phyloP scores from a whole-genome alignment of 2,329 filamentous ascomycete species.

The Diplodia corticola region DNA sequence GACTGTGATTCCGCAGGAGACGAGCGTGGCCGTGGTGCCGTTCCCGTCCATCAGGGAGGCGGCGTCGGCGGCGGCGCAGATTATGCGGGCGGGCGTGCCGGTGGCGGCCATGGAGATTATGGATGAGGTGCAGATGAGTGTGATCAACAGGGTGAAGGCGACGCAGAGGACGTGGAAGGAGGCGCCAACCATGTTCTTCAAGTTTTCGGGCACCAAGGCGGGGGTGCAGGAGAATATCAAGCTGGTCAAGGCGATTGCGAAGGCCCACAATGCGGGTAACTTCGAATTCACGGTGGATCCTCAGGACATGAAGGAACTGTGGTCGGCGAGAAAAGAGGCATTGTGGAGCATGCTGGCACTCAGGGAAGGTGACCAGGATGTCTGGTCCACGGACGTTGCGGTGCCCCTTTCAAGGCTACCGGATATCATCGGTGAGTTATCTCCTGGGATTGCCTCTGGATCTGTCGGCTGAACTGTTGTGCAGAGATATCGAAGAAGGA shows the following conservation, averaged over 20 bases:
- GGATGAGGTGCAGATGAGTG: conserved; percentile 85
- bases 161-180: conserved; percentile 75
- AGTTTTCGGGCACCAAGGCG: conserved; percentile 75
- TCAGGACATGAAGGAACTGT: conserved; percentile 57
- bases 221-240: conserved; percentile 71
- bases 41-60: conserved; percentile 78
- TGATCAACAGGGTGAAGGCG: conserved; percentile 73
- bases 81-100: conserved; percentile 74
- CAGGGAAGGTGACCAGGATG: conserved; percentile 56
- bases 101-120: conserved; percentile 81
- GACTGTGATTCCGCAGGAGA: conserved; percentile 72
- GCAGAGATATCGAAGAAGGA: conserved; percentile 83
- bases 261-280: conserved; percentile 55
- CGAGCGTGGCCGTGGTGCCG: conserved; percentile 75
- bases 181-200: conserved; percentile 78
- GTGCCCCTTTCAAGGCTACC: conserved; percentile 62
- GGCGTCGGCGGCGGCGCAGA: conserved; percentile 69
- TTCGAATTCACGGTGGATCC: conserved; percentile 59
- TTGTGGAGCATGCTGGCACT: conserved; percentile 63
- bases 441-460: background rate
- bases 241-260: conserved; percentile 67
- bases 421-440: conserved; percentile 58
- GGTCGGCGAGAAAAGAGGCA: conserved; percentile 62
- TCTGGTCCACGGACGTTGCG: conserved; percentile 64
- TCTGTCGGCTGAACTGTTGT: conserved; percentile 24